phyloP scores from a whole-genome alignment of 495 filamentous ascomycete species.

The Venustampulla echinocandica region DNA sequence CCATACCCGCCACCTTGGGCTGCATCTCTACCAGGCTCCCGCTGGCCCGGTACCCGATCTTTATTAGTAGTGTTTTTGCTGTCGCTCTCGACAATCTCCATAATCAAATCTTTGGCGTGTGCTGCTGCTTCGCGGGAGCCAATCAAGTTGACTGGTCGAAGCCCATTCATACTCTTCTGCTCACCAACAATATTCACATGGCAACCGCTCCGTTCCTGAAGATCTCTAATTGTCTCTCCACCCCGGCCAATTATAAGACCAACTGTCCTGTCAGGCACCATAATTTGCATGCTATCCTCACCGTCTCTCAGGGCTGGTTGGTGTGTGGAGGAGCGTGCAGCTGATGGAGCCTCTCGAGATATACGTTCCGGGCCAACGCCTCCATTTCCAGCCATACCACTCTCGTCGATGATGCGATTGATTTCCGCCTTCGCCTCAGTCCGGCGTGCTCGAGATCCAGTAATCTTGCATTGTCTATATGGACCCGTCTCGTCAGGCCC shows the following conservation, averaged over 20 bases:
- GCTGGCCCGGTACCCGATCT: slow-evolving; percentile 16
- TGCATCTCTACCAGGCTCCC: slow-evolving; percentile 25
- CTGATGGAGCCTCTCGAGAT: slow-evolving; percentile 13
- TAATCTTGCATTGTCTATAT: slow-evolving; percentile 70
- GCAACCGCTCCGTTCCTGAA: slow-evolving; percentile 75
- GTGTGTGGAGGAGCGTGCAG: slow-evolving; percentile 19
- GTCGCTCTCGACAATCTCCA: slow-evolving; percentile 84
- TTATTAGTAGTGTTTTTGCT: slow-evolving; percentile 44
- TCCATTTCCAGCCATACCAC: slow-evolving; percentile 51
- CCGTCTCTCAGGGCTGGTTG: slow-evolving; percentile 54
- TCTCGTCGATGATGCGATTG: slow-evolving; percentile 73
- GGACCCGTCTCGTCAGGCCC: slow-evolving; percentile 53
- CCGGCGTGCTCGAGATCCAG: slow-evolving; percentile 54
- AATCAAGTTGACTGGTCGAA: slow-evolving; percentile 78
- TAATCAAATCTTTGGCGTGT: slow-evolving; percentile 66
- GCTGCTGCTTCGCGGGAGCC: slow-evolving; percentile 56
- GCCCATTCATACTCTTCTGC: slow-evolving; percentile 73
- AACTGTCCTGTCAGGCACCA: slow-evolving; percentile 84
- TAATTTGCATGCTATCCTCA: slow-evolving; percentile 71
- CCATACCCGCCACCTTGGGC: slow-evolving; percentile 32
- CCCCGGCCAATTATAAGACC: slow-evolving; percentile 79
- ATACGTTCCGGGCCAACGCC: slow-evolving; percentile 25
- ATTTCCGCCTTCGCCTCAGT: slow-evolving; percentile 66
- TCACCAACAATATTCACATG: slow-evolving; percentile 86
- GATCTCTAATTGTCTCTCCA: slow-evolving; percentile 81